Percentiles rank a stretch among this genome's conserved stretches.
Evolutionary conservation across 1,284 basidiomycete genomes (phyloP).

Genomic region (Naganishia cerealis): DNA sequence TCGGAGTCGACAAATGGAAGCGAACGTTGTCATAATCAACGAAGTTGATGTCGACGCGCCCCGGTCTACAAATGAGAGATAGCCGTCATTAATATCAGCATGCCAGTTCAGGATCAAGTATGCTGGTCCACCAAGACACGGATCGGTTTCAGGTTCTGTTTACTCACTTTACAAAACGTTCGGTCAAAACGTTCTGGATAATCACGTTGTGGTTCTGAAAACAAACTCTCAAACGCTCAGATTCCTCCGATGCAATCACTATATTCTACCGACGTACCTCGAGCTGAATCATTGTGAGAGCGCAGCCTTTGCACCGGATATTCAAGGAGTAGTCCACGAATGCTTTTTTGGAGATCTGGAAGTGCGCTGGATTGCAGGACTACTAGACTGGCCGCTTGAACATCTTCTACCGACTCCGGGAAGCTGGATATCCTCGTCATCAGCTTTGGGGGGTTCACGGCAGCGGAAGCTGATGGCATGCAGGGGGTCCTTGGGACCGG

Average conservation of each 20-base stretch:
- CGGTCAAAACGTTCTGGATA: conserved; percentile 85
- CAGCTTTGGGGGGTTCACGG: neutral
- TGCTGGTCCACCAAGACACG: neutral
- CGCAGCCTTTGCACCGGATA: neutral
- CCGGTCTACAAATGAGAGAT: conserved; percentile 62
- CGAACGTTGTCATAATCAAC: conserved; percentile 97
- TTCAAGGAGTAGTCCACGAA: neutral
- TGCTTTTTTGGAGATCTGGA: neutral
- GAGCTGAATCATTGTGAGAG: conserved; percentile 65
- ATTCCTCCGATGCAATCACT: neutral
- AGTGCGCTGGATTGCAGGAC: neutral
- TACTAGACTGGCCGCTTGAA: neutral
- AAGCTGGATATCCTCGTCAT: conserved; percentile 13
- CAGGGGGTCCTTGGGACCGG: neutral
- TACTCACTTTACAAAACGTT: conserved; percentile 80
- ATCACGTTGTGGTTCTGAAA: conserved; percentile 81
- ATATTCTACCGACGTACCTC: conserved; percentile 58
- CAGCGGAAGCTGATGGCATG: neutral
- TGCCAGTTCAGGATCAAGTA: neutral
- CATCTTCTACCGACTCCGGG: neutral
- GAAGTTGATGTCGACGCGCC: conserved; percentile 87
- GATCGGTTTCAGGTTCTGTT: neutral
- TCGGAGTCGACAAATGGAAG: conserved; percentile 85
- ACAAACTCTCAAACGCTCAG: conserved; percentile 13
- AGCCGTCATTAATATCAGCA: neutral